Conservation (phyloP, 2,329 filamentous ascomycete genomes). For the Botrytis tulipae region DNA sequence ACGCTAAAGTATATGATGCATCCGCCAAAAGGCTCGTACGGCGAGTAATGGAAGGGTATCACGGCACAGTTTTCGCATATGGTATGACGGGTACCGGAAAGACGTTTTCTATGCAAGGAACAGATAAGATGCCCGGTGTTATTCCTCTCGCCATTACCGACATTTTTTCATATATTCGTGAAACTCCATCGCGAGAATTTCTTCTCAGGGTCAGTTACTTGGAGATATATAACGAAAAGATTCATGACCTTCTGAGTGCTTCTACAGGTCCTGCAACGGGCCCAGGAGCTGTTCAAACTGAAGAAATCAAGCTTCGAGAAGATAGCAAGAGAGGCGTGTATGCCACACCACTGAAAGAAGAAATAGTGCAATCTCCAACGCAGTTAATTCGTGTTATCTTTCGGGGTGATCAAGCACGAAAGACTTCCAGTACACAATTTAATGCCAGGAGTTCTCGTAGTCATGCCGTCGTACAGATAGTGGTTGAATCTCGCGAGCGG, state of each 20-base stretch:
- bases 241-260: conserved; percentile 86
- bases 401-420: conserved; percentile 83
- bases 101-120: conserved; percentile 99
- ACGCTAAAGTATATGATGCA: conserved; percentile 90
- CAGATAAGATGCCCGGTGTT: conserved; percentile 89
- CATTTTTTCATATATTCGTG: conserved; percentile 98
- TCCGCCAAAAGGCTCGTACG: conserved; percentile 91
- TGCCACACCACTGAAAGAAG: conserved; percentile 92
- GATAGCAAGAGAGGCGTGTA: conserved; percentile 96
- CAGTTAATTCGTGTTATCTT: conserved; percentile 94
- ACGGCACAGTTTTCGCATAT: conserved; percentile 97
- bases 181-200: conserved; percentile 93
- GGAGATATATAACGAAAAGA: conserved; percentile 98
- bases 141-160: conserved; percentile 97
- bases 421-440: conserved; percentile 94
- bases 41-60: conserved; percentile 98
- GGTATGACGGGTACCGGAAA: conserved; percentile 99
- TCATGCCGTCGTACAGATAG: conserved; percentile 97
- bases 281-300: conserved; percentile 58
- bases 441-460: conserved; percentile 95
- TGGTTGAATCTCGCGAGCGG: conserved; percentile 93
- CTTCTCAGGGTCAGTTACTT: conserved; percentile 93
- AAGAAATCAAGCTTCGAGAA: conserved; percentile 96
- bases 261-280: conserved; percentile 56
- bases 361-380: conserved; percentile 97